These are phyloP conservation scores for Aspergillus ochraceus DNA, from an alignment of 2,329 filamentous ascomycete species.

Conservation along the genomic window DNA sequence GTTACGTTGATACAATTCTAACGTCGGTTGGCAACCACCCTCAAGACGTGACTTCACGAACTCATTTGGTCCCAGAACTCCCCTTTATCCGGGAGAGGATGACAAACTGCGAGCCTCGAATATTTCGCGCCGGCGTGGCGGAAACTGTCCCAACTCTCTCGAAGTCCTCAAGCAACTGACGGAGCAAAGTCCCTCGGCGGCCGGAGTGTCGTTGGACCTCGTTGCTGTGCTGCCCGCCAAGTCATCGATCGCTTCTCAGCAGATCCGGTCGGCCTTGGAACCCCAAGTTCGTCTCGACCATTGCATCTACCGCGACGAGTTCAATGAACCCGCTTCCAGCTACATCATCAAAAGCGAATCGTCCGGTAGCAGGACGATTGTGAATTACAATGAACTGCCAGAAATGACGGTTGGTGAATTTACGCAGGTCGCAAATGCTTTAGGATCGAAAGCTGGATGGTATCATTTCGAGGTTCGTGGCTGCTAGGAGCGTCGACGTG, in stretches of 20 bases:
- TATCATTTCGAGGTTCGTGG: constrained; percentile 68
- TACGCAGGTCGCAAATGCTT: constrained; percentile 38
- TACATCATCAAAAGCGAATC: constrained; percentile 65
- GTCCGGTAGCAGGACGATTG: constrained; percentile 65
- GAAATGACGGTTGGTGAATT: constrained; percentile 70
- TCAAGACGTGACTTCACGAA: neutral
- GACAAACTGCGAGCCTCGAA: constrained; percentile 67
- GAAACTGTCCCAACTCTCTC: constrained; percentile 71
- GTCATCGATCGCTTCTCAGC: constrained; percentile 51
- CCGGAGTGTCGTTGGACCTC: constrained; percentile 35
- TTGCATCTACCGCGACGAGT: constrained; percentile 61
- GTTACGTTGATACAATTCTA: constrained; percentile 71
- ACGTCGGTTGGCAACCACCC: constrained; percentile 46
- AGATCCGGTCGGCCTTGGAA: constrained; percentile 58
- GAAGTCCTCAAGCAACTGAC: constrained; percentile 69
- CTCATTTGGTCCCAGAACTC: constrained; percentile 21
- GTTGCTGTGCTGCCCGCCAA: constrained; percentile 54
- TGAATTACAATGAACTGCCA: constrained; percentile 67
- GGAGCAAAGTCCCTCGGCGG: constrained; percentile 6
- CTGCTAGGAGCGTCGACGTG: neutral
- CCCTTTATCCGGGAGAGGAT: constrained; percentile 69
- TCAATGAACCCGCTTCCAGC: constrained; percentile 62
- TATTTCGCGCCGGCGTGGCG: constrained; percentile 63
- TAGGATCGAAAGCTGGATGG: constrained; percentile 51
- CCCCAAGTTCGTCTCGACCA: constrained; percentile 50